phyloP scores from a whole-genome alignment of 352 stramenopile genomes.

The Peronospora farinosa region DNA sequence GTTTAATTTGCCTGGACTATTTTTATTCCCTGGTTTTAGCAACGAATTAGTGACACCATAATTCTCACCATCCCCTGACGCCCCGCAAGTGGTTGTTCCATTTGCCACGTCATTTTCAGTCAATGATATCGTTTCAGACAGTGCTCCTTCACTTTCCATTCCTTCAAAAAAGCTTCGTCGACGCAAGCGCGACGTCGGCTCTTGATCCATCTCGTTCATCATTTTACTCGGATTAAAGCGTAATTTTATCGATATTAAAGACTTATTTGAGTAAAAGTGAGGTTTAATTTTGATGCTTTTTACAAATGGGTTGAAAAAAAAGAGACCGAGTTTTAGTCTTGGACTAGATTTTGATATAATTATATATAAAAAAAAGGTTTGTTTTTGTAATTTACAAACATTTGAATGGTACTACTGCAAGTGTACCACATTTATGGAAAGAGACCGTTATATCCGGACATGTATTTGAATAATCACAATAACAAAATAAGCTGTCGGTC shows the following conservation, averaged over 20 bases:
- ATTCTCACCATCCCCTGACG: constrained; percentile 12
- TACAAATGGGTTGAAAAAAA: too few relatives aligned
- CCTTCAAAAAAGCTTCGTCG: constrained; percentile 66
- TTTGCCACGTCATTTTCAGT: constrained; percentile 29
- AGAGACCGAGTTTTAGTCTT: too few relatives aligned
- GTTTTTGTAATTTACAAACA: too few relatives aligned
- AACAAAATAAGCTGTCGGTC: too few relatives aligned
- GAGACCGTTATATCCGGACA: too few relatives aligned
- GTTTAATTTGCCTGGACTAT: constrained; percentile 12
- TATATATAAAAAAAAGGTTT: too few relatives aligned
- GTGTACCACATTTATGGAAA: too few relatives aligned
- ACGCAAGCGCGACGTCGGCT: constrained; percentile 45
- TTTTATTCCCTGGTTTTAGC: constrained; percentile 21
- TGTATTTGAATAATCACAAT: too few relatives aligned
- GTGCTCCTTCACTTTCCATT: constrained; percentile 39
- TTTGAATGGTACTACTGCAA: too few relatives aligned
- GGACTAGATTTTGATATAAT: too few relatives aligned
- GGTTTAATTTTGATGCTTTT: too few relatives aligned
- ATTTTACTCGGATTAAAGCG: constrained; percentile 7
- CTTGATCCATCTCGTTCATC: constrained; percentile 50
- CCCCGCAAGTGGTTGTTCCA: constrained; percentile 4
- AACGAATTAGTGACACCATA: constrained; percentile 12
- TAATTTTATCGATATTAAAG: neutral
- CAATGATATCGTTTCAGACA: constrained; percentile 28
- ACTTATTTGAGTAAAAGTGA: too few relatives aligned